These are phyloP conservation scores for Nannochloris sp. DNA, from an alignment of 139 green algal genomes.

Conservation along the genomic window DNA sequence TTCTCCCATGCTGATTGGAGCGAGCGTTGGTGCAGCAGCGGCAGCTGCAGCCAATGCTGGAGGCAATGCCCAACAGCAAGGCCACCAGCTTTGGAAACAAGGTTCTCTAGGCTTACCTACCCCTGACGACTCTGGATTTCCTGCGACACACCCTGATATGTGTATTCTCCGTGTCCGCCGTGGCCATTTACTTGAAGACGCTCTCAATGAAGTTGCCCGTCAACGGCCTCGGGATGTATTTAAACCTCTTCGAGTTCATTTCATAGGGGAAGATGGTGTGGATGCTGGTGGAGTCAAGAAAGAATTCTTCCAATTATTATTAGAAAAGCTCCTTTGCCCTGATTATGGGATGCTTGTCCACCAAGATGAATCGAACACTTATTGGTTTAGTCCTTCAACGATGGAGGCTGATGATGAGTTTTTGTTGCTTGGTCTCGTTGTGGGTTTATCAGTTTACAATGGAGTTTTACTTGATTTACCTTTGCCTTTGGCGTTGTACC, in stretches of 20 bases:
- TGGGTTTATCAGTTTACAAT: slow-evolving; percentile 92
- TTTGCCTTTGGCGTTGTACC: slow-evolving; percentile 80
- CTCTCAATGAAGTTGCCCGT: slow-evolving; percentile 76
- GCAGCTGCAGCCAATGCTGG: not conserved
- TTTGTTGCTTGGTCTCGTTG: slow-evolving; percentile 79
- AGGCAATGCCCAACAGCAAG: not conserved
- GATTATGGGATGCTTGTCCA: slow-evolving; percentile 85
- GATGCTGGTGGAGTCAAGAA: slow-evolving; percentile 86
- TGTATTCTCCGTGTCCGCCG: slow-evolving; percentile 83
- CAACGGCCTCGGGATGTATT: slow-evolving; percentile 75
- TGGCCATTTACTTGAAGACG: slow-evolving; percentile 81
- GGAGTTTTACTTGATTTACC: slow-evolving; percentile 86
- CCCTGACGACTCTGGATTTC: slow-evolving; percentile 52
- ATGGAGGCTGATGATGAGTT: slow-evolving; percentile 68
- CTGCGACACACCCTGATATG: slow-evolving; percentile 76
- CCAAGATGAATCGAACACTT: slow-evolving; percentile 69
- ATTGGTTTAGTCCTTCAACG: slow-evolving; percentile 69
- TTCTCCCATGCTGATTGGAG: not conserved
- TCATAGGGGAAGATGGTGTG: slow-evolving; percentile 93
- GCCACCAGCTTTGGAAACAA: slow-evolving; percentile 27
- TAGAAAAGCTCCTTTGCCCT: slow-evolving; percentile 75
- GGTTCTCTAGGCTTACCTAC: slow-evolving; percentile 48
- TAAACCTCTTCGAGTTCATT: slow-evolving; percentile 91
- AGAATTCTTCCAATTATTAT: slow-evolving; percentile 93
- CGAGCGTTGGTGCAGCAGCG: not conserved